Percentiles rank a stretch among this genome's conserved stretches.
phyloP scores from a whole-genome alignment of 1,284 basidiomycete species.

The Cronartium quercuum region DNA sequence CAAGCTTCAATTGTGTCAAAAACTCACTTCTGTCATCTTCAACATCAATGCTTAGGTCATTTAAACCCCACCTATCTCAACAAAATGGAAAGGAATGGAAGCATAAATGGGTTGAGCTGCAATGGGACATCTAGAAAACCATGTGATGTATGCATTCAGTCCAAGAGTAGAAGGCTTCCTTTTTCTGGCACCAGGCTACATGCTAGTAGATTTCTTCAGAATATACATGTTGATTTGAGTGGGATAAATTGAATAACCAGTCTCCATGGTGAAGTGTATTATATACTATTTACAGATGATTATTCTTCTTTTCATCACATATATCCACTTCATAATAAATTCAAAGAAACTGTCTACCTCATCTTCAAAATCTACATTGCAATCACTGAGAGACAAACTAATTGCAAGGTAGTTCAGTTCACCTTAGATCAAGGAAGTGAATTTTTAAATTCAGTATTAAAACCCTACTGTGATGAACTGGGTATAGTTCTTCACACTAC shows the following conservation, averaged over 20 bases:
- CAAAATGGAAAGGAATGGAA: neutral
- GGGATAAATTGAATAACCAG: neutral
- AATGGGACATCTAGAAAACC: neutral
- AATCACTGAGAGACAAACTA: neutral
- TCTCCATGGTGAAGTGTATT: neutral
- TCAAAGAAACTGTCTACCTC: neutral
- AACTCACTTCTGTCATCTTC: neutral
- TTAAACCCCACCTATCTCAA: neutral
- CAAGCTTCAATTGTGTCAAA: neutral
- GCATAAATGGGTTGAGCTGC: neutral
- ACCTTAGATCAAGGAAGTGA: neutral
- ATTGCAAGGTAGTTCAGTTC: neutral
- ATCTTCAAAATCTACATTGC: neutral
- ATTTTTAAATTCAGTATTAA: neutral
- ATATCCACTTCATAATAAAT: no score
- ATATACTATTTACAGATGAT: neutral
- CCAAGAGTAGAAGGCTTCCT: neutral
- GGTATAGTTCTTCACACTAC: no score
- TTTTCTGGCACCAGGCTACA: neutral
- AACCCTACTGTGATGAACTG: neutral
- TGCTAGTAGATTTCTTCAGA: neutral
- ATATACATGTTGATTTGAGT: neutral
- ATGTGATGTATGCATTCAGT: neutral
- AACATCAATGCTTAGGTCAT: conserved; percentile 15
- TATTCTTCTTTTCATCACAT: neutral